These are phyloP conservation scores for Sporothrix globosa DNA, from an alignment of 2,329 filamentous ascomycete species.

Conservation along the genomic window DNA sequence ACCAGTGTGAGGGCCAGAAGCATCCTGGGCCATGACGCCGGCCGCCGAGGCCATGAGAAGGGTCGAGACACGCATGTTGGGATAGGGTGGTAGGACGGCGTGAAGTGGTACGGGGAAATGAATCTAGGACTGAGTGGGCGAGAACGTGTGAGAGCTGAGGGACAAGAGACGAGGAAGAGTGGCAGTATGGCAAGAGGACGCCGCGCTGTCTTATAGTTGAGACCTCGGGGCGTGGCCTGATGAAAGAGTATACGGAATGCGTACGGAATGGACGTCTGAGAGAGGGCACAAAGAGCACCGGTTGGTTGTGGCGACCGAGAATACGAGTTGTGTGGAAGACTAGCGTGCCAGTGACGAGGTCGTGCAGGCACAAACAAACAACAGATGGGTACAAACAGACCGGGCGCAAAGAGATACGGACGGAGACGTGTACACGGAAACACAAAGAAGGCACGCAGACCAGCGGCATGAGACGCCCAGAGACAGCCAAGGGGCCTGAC, in stretches of 20 bases:
- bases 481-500: constrained; percentile 11
- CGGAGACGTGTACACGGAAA: neutral
- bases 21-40: constrained; percentile 25
- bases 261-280: too few relatives aligned
- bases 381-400: neutral
- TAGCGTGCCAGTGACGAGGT: constrained; percentile 9
- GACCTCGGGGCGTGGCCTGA: neutral
- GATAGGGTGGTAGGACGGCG: neutral
- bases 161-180: neutral
- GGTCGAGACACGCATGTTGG: constrained; percentile 32
- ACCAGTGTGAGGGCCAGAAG: constrained; percentile 27
- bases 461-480: neutral
- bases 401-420: too few relatives aligned
- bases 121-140: neutral
- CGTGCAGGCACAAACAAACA: constrained; percentile 12
- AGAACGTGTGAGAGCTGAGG: neutral
- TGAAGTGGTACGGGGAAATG: neutral
- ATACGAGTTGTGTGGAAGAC: neutral
- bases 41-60: constrained; percentile 29
- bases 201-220: constrained; percentile 3
- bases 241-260: neutral
- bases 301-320: neutral
- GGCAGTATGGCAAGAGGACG: neutral
- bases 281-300: neutral
- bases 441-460: neutral